Evolutionary conservation across 805 yeast genomes (phyloP).

Genomic region (Ogataea zsoltii): DNA sequence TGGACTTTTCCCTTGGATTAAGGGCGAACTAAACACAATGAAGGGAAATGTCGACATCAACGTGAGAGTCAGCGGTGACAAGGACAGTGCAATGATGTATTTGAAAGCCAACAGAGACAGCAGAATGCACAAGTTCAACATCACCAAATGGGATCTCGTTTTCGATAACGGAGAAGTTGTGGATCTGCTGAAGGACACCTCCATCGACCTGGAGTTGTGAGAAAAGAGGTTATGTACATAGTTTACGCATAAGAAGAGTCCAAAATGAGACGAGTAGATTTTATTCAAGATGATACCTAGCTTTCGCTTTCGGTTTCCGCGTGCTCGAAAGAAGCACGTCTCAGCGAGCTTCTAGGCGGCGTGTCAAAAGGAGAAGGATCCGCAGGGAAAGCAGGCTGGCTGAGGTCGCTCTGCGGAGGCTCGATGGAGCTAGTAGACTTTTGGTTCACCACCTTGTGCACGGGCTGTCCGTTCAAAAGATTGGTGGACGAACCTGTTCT

Average conservation of each 20-base stretch:
- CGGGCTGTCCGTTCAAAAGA: slow-evolving; percentile 9
- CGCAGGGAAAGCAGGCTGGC: neutral
- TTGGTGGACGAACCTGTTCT: slow-evolving; percentile 19
- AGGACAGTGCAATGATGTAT: slow-evolving; percentile 51
- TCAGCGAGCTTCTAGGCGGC: slow-evolving; percentile 22
- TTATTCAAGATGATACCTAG: neutral
- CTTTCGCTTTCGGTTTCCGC: slow-evolving; percentile 1
- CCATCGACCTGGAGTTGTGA: slow-evolving; percentile 29
- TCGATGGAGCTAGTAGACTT: slow-evolving; percentile 11
- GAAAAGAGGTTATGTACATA: neutral
- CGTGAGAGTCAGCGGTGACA: slow-evolving; percentile 70
- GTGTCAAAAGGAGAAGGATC: slow-evolving; percentile 19
- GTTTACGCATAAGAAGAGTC: neutral
- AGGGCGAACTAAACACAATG: slow-evolving; percentile 82
- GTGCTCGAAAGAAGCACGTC: slow-evolving; percentile 6
- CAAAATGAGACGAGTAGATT: neutral
- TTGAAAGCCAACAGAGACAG: slow-evolving; percentile 73
- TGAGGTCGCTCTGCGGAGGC: neutral
- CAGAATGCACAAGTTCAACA: slow-evolving; percentile 55
- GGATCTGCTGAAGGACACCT: slow-evolving; percentile 52
- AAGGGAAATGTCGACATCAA: slow-evolving; percentile 75
- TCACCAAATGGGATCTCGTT: slow-evolving; percentile 62
- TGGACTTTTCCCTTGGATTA: slow-evolving; percentile 83
- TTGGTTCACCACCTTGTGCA: neutral
- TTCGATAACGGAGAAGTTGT: slow-evolving; percentile 43